Percentiles rank a stretch among this genome's conserved stretches.
Evolutionary conservation across 2,329 filamentous ascomycete genomes (phyloP).

Genomic region (Exophiala lecanii-corni): DNA sequence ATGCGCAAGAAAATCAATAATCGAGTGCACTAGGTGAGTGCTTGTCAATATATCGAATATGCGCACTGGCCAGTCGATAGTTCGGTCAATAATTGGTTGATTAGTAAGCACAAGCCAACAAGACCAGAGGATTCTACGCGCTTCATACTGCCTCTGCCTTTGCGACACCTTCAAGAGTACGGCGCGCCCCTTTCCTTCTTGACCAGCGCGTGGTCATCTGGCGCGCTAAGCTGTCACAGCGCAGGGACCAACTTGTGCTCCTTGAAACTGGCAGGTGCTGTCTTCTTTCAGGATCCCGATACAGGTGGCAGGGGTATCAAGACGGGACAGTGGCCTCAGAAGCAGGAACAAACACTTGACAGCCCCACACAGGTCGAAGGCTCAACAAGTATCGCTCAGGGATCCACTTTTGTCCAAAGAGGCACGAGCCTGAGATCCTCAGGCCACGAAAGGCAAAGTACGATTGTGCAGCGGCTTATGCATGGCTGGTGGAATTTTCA

Average conservation of each 20-base stretch:
- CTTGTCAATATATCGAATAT: too few species aligned
- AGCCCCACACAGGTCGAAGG: slow-evolving; percentile 2
- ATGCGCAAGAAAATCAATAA: too few species aligned
- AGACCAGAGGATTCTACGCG: too few species aligned
- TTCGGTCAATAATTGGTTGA: too few species aligned
- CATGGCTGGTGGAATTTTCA: slow-evolving; percentile 12
- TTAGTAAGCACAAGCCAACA: too few species aligned
- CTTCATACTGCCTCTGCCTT: too few species aligned
- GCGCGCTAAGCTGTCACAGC: slow-evolving; percentile 2
- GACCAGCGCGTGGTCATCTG: slow-evolving; percentile 12
- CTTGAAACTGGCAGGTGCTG: slow-evolving; percentile 19
- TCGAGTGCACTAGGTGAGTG: too few species aligned
- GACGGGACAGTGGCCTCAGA: slow-evolving; percentile 11
- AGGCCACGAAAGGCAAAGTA: slow-evolving; percentile 8
- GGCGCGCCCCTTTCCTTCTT: slow-evolving; percentile 12
- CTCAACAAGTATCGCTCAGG: neutral
- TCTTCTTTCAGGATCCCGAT: slow-evolving; percentile 13
- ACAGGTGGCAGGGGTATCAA: slow-evolving; percentile 15
- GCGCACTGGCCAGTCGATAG: too few species aligned
- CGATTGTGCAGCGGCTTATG: neutral
- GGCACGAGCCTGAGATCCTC: slow-evolving; percentile 7
- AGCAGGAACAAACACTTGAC: slow-evolving; percentile 9
- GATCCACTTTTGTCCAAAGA: slow-evolving; percentile 5
- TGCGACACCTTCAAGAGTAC: too few species aligned
- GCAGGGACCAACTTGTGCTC: slow-evolving; percentile 15